Base-by-base conservation (phyloP, 1,284 basidiomycete species). In the Cutaneotrichosporon dermatis region DNA sequence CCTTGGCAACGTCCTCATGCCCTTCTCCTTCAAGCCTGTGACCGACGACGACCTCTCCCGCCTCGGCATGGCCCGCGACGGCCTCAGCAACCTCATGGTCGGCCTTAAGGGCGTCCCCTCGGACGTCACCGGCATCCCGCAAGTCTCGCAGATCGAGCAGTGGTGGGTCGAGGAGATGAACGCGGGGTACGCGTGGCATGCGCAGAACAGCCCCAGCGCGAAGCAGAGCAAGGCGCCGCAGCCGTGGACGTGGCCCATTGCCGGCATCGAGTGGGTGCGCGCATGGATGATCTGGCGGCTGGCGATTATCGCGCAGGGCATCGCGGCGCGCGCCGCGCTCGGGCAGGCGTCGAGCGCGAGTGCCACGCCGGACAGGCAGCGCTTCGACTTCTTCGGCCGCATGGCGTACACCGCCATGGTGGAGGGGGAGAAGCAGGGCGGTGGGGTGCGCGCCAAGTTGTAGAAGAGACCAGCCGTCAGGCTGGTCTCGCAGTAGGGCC, bases 281-380 rank as follows among this genome's bases (percentile, higher is more conserved):
- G 65, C 66, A 6, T 72, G 67, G 66, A 73, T 70, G 39, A 44
- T 53, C 64, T 92, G 72, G 65, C 66, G 73, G 87, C 78, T 90
- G 42, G 84, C 91, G 0, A 85, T 98, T 61, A 97, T 97, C 67
- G 81, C 85, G 0, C 94, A 98, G 78, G 94, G 94, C 4, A 95
- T 98, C 61, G 91, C 93, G 1, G 94, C 95, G 4, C 84, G 95
- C 12, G 85, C 84, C 53, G 89, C 90, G 0, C 82, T 86, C 51
- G 85, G 90, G 7, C 92, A 95, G 78, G 92, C 92, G 0, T 91
- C 87, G 69, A 91, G 88, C 0, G 92, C 91, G 63, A 79, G 81
- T 42, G 91, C 91, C 2, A 60, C 57, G 45, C 78, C 81, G 43
- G 67, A 83, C 60, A 78, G 76, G 3, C 69, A 76, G 6, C 72